Evolutionary conservation across 1,139 yeast species (phyloP).

Genomic region (Suhomyces wounanorum): DNA sequence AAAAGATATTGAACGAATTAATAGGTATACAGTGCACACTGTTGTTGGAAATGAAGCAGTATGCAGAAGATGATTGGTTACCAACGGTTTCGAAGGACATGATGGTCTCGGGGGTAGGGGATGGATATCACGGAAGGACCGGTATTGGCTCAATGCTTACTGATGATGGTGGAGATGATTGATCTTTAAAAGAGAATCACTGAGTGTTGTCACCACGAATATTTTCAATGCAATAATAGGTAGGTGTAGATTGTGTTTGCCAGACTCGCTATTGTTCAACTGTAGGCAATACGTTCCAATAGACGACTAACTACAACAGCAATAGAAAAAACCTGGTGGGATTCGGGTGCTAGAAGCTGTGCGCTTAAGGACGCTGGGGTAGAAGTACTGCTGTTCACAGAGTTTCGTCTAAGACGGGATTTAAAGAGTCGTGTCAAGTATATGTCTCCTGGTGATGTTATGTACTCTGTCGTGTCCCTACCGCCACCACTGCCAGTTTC

Average conservation of each 20-base stretch:
- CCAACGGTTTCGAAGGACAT: constrained; percentile 8
- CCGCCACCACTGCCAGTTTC: neutral
- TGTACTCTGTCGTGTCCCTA: neutral
- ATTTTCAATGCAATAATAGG: neutral
- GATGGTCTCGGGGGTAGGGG: neutral
- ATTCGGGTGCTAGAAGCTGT: neutral
- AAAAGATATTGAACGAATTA: constrained; percentile 22
- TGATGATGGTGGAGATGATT: neutral
- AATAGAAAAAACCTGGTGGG: neutral
- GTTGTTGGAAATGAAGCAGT: constrained; percentile 44
- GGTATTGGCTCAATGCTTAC: neutral
- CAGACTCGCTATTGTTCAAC: neutral
- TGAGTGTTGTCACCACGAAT: neutral
- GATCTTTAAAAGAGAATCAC: neutral
- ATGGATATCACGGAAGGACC: neutral
- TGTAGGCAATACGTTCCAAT: neutral
- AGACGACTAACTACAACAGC: neutral
- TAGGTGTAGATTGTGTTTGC: neutral
- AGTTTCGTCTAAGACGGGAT: neutral
- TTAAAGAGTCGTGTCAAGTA: neutral
- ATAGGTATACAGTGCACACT: constrained; percentile 43
- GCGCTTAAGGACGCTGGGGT: neutral
- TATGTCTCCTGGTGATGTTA: neutral
- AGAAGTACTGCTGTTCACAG: neutral
- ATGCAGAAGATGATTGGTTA: constrained; percentile 29